These are phyloP conservation scores for Cladochytrium replicatum DNA, from an alignment of 192 early-diverging fungal genomes.

Conservation along the genomic window DNA sequence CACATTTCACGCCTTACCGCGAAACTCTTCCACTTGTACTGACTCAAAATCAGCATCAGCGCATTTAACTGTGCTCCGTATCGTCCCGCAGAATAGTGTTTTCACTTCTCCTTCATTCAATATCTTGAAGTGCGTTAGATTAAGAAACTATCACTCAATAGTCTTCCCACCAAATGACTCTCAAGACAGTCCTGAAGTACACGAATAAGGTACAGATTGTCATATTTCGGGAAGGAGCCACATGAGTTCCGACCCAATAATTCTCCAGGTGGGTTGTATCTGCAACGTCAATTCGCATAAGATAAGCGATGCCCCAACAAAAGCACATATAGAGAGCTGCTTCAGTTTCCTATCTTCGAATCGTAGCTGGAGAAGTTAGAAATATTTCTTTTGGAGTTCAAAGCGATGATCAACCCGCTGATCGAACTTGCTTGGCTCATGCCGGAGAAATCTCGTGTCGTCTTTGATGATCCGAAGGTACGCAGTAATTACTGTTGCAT, in stretches of 20 bases:
- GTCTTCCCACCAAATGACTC: constrained; percentile 90
- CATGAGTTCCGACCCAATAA: too few relatives aligned
- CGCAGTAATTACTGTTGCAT: constrained; percentile 49
- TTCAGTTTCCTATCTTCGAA: constrained; percentile 87
- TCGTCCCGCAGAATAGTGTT: constrained; percentile 86
- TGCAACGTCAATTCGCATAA: too few relatives aligned
- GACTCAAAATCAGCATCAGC: constrained; percentile 91
- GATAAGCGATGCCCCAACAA: too few relatives aligned
- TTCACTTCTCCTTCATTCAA: constrained; percentile 83
- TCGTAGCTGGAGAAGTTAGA: constrained; percentile 65
- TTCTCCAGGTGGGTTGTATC: too few relatives aligned
- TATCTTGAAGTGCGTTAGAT: constrained; percentile 31
- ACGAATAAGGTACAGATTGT: too few relatives aligned
- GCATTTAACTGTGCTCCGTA: constrained; percentile 95
- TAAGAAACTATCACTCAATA: background rate
- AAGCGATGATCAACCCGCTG: too few relatives aligned
- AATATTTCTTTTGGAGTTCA: too few relatives aligned
- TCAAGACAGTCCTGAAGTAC: constrained; percentile 95
- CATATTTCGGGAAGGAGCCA: too few relatives aligned
- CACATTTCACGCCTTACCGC: constrained; percentile 53
- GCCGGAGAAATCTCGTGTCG: constrained; percentile 89
- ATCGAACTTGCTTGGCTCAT: constrained; percentile 84
- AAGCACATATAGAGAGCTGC: constrained; percentile 85
- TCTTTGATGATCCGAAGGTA: constrained; percentile 75
- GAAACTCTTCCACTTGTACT: constrained; percentile 86